Conservation (phyloP, 2,329 filamentous ascomycete species). For the Neurospora sp. region DNA sequence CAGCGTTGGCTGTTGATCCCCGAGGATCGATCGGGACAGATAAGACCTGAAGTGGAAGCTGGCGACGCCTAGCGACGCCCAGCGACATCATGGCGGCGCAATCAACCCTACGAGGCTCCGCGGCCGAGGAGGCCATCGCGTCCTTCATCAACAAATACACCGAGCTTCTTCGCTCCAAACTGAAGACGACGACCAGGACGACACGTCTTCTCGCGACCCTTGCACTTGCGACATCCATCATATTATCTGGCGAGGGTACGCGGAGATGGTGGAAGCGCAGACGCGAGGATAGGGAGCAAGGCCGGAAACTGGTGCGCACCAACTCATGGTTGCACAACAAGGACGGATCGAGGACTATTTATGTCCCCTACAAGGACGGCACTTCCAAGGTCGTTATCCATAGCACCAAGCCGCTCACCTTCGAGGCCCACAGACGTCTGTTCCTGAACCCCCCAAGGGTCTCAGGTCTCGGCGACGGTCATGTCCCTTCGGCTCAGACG, state of each 20-base stretch:
- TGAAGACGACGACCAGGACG: slow-evolving; percentile 57
- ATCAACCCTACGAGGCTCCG: slow-evolving; percentile 65
- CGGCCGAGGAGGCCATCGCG: slow-evolving; percentile 56
- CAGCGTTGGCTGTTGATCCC: neutral
- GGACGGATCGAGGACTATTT: slow-evolving; percentile 89
- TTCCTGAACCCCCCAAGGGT: slow-evolving; percentile 87
- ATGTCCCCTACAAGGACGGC: slow-evolving; percentile 80
- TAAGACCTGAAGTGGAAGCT: neutral
- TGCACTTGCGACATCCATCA: slow-evolving; percentile 65
- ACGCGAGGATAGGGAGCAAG: slow-evolving; percentile 71
- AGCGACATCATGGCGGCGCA: slow-evolving; percentile 63
- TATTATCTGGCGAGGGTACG: slow-evolving; percentile 69
- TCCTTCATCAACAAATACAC: slow-evolving; percentile 53
- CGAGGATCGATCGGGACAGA: neutral
- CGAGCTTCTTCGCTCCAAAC: slow-evolving; percentile 37
- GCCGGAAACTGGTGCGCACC: slow-evolving; percentile 68
- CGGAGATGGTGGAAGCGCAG: slow-evolving; percentile 65
- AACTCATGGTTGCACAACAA: slow-evolving; percentile 92
- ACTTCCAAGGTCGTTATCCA: slow-evolving; percentile 88
- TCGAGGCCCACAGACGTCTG: slow-evolving; percentile 87
- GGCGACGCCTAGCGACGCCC: slow-evolving; percentile 8
- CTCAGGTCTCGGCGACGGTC: slow-evolving; percentile 62
- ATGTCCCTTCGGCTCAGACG: slow-evolving; percentile 76
- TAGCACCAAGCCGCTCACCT: slow-evolving; percentile 84
- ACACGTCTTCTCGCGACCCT: slow-evolving; percentile 68